Conservation (phyloP, 306 rosid genomes). For the Inga laurina region DNA sequence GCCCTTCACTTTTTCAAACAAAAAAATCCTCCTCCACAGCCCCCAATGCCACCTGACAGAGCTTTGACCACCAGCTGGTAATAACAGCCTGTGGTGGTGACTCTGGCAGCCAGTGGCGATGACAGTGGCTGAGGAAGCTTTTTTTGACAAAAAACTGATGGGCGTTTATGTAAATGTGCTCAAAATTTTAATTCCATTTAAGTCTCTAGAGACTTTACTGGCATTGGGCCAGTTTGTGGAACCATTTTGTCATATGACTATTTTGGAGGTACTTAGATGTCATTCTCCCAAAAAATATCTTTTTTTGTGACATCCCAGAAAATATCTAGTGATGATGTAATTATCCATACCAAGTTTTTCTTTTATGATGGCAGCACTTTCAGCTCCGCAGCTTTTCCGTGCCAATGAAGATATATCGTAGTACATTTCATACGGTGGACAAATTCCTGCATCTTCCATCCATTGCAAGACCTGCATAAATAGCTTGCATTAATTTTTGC, state of each 20-base stretch:
- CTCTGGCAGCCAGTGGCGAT: no score
- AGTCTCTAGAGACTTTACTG: neutral
- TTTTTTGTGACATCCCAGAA: neutral
- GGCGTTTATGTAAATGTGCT: neutral
- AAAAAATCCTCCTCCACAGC: no score
- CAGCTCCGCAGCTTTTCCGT: constrained; percentile 63
- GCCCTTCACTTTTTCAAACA: no score
- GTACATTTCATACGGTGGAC: constrained; percentile 72
- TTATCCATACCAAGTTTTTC: constrained; percentile 74
- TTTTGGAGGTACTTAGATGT: neutral
- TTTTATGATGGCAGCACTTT: constrained; percentile 66
- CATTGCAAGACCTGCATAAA: constrained; percentile 75
- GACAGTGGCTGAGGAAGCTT: neutral
- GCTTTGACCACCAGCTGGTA: no score
- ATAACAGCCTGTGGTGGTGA: no score
- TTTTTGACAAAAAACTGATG: neutral
- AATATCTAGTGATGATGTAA: constrained; percentile 7
- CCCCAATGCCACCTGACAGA: no score
- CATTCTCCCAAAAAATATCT: constrained; percentile 1
- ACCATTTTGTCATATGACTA: neutral
- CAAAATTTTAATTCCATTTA: neutral
- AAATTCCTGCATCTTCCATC: constrained; percentile 90
- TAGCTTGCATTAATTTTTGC: constrained; percentile 21
- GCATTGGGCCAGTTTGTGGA: neutral
- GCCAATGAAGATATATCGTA: constrained; percentile 67